These are phyloP conservation scores for Rhizomucor miehei DNA, from an alignment of 371 early-diverging fungal species.

Conservation along the genomic window DNA sequence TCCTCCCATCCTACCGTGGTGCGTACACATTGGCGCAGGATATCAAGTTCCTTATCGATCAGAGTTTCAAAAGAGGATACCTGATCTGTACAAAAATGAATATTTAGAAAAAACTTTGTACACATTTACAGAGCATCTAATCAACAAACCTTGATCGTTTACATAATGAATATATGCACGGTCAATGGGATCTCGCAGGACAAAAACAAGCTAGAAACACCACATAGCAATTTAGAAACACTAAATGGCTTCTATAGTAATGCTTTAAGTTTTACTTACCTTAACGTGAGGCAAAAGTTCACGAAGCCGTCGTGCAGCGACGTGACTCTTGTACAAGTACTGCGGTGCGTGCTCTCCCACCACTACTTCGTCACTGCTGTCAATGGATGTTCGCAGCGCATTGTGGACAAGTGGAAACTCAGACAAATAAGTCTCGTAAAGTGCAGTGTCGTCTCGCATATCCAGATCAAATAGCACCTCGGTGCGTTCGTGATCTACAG, in stretches of 20 bases:
- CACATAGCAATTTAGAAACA: neutral
- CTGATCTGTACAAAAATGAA: constrained; percentile 1
- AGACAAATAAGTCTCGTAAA: constrained; percentile 38
- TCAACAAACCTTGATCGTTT: constrained; percentile 6
- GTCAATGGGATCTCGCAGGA: constrained; percentile 54
- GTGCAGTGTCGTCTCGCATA: constrained; percentile 23
- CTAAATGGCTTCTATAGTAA: too few relatives aligned
- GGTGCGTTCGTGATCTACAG: constrained; percentile 16
- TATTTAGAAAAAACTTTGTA: too few relatives aligned
- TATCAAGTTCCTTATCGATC: constrained; percentile 36
- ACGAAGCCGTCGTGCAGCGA: constrained; percentile 33
- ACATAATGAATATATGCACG: constrained; percentile 55
- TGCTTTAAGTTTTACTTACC: constrained; percentile 16
- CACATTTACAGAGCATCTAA: too few relatives aligned
- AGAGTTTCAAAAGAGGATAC: constrained; percentile 27
- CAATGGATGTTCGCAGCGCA: constrained; percentile 12
- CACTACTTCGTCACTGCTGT: constrained; percentile 17
- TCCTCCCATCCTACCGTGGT: constrained; percentile 42
- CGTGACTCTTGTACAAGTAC: constrained; percentile 34
- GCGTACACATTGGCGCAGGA: constrained; percentile 38
- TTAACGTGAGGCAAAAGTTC: constrained; percentile 40
- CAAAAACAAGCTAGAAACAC: constrained; percentile 42
- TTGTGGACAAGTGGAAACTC: constrained; percentile 29
- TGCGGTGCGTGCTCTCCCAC: constrained; percentile 44
- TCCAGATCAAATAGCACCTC: constrained; percentile 12